phyloP scores from a whole-genome alignment of 192 early-diverging fungal genomes.

The Backusella macrospora region DNA sequence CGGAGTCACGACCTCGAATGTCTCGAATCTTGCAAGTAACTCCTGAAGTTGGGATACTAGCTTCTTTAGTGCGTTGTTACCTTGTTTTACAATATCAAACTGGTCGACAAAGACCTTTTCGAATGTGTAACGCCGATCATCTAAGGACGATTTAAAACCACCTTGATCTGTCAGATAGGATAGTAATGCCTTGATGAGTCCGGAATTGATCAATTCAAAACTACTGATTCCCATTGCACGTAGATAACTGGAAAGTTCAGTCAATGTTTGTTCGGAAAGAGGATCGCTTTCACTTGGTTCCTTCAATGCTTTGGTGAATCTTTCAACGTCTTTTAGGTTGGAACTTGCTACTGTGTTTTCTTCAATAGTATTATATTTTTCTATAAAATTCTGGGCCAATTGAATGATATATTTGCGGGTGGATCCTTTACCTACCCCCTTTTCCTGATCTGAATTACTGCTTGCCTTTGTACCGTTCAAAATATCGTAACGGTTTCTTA shows the following conservation, averaged over 20 bases:
- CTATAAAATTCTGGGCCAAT: slow-evolving; percentile 30
- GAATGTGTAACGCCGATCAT: slow-evolving; percentile 44
- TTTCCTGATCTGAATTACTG: slow-evolving; percentile 27
- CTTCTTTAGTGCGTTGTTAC: slow-evolving; percentile 47
- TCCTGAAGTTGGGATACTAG: slow-evolving; percentile 75
- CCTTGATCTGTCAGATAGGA: slow-evolving; percentile 44
- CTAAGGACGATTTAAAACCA: background rate
- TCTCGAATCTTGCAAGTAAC: slow-evolving; percentile 66
- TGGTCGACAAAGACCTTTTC: slow-evolving; percentile 60
- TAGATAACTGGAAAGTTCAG: slow-evolving; percentile 33
- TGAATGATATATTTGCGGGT: slow-evolving; percentile 47
- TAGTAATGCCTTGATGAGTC: slow-evolving; percentile 65
- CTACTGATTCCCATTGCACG: slow-evolving; percentile 62
- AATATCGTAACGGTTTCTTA: slow-evolving; percentile 13
- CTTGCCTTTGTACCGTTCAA: background rate
- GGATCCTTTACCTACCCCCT: slow-evolving; percentile 46
- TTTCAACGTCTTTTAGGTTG: slow-evolving; percentile 16
- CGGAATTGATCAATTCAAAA: slow-evolving; percentile 80
- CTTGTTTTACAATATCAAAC: slow-evolving; percentile 38
- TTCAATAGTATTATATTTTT: background rate
- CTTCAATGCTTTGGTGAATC: background rate
- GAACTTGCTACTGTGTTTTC: slow-evolving; percentile 13
- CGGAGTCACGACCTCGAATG: slow-evolving; percentile 61
- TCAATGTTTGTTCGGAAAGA: slow-evolving; percentile 23
- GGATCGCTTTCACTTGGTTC: background rate